A percentile compares a stretch with the other conserved stretches of the same genome.
phyloP scores from a whole-genome alignment of 116 monocot genomes.

The Zostera marina region DNA sequence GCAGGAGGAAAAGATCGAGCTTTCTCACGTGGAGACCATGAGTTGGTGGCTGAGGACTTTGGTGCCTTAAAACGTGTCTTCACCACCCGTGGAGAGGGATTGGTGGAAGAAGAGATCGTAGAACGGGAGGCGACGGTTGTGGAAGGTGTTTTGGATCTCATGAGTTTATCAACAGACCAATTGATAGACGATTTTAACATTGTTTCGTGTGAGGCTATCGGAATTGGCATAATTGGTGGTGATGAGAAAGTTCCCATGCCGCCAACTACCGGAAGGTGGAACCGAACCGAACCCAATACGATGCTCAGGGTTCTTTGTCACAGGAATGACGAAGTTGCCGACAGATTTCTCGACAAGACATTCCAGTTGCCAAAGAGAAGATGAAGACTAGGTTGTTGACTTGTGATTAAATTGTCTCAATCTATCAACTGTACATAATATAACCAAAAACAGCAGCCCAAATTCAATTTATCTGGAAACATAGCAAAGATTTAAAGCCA shows the following conservation, averaged over 20 bases:
- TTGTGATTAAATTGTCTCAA: too few species aligned
- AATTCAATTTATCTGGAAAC: too few species aligned
- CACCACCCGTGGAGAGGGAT: constrained; percentile 64
- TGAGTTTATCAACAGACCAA: constrained; percentile 46
- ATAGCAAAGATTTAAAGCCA: too few species aligned
- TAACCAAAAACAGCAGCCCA: too few species aligned
- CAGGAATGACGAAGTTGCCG: constrained; percentile 45
- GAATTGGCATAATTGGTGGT: constrained; percentile 15
- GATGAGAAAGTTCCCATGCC: constrained; percentile 40
- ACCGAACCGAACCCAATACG: constrained; percentile 51
- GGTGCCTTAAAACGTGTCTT: constrained; percentile 48
- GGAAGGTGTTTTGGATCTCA: constrained; percentile 56
- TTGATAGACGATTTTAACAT: constrained; percentile 73
- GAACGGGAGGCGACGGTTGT: constrained; percentile 65
- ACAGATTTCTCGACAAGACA: constrained; percentile 49
- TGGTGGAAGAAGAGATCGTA: constrained; percentile 73
- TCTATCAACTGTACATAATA: too few species aligned
- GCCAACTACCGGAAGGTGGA: constrained; percentile 72
- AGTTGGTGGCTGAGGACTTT: constrained; percentile 53
- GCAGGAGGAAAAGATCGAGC: constrained; percentile 71
- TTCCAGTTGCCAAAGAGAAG: constrained; percentile 66
- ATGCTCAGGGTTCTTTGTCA: constrained; percentile 60
- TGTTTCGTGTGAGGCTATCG: constrained; percentile 45
- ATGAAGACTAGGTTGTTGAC: constrained; percentile 1
- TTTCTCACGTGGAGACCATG: constrained; percentile 41